Evolutionary conservation across 257 asterid species (phyloP), one percentile per base, ranked within the genome.

Genomic region (Ilex asprella): DNA sequence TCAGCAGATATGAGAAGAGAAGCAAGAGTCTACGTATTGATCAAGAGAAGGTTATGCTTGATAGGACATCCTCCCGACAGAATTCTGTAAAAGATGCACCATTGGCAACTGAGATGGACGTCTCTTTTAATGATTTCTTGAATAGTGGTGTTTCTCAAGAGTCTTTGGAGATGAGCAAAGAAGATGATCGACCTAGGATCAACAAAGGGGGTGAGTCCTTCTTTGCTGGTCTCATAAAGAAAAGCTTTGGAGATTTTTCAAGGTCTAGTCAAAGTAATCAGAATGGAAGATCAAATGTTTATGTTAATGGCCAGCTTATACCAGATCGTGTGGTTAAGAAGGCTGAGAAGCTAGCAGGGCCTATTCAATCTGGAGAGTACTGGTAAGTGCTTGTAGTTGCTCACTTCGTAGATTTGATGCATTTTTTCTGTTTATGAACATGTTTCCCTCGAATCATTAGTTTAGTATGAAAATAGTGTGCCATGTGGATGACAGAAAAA

Each of bases 341-440:
- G 82, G 99, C 96, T 50, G 97, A 89, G 72, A 84, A 84, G 75
- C 74, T 81, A 60, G 87, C 99, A 56, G 99, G 99, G 49, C 78
- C 96, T 53, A 79, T 92, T 73, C 96, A 85, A 76, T 89, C 97
- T 0, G 99, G 99, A 64, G 80, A 82, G 16, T 92, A 86, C 70
- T 92, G 99, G 99, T 92, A 62, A 77, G 85, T 67, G 12, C 68
- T n/a, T 63, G 46, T 72, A 41, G 27, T 21, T 21, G 27, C 27
- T 35, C 7, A 35, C 41, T 35, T 35, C 66, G 21, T 30, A 56
- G 39, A 49, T 54, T 56, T 62, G 50, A 39, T 51, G 55, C 46
- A 63, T 35, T 3, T 3, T 35, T 3, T 8, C 8, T 35, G 41
- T 35, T 35, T 35, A 4, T 35, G 41, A 35, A 35, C 41, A 35